Percentiles rank a stretch among this genome's conserved stretches.
Evolutionary conservation across 2,329 filamentous ascomycete genomes (phyloP).

Genomic region (Phialocephala subalpina): DNA sequence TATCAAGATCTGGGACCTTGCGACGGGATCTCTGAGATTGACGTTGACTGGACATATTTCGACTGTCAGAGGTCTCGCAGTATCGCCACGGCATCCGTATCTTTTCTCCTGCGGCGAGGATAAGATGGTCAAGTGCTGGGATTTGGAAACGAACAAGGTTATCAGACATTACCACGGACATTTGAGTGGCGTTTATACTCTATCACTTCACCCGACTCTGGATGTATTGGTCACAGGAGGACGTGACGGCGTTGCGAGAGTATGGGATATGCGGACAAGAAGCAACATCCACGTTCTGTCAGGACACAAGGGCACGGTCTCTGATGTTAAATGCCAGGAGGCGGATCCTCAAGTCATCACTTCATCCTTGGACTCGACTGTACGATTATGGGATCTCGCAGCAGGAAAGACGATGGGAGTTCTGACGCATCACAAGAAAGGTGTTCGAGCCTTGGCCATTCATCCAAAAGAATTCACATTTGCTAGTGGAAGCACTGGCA

Average conservation of each 20-base stretch:
- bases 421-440: conserved; percentile 98
- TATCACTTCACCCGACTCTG: conserved; percentile 91
- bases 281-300: conserved; percentile 94
- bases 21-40: conserved; percentile 81
- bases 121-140: conserved; percentile 99
- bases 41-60: conserved; percentile 95
- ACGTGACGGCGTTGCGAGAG: conserved; percentile 89
- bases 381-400: conserved; percentile 93
- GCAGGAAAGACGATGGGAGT: conserved; percentile 97
- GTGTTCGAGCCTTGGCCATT: conserved; percentile 82
- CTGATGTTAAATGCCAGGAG: conserved; percentile 91
- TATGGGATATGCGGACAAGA: conserved; percentile 98
- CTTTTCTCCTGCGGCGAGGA: conserved; percentile 98
- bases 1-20: conserved; percentile 99
- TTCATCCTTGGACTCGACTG: conserved; percentile 89
- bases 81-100: conserved; percentile 93
- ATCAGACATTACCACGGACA: conserved; percentile 98
- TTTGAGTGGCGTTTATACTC: conserved; percentile 92
- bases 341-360: conserved; percentile 96
- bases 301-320: conserved; percentile 90
- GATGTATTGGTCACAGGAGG: conserved; percentile 96
- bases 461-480: conserved; percentile 98
- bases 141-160: conserved; percentile 99
- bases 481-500: conserved; percentile 87
- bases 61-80: conserved; percentile 88